Evolutionary conservation across 2,329 filamentous ascomycete species (phyloP).

Genomic region (Aspergillus jensenii): DNA sequence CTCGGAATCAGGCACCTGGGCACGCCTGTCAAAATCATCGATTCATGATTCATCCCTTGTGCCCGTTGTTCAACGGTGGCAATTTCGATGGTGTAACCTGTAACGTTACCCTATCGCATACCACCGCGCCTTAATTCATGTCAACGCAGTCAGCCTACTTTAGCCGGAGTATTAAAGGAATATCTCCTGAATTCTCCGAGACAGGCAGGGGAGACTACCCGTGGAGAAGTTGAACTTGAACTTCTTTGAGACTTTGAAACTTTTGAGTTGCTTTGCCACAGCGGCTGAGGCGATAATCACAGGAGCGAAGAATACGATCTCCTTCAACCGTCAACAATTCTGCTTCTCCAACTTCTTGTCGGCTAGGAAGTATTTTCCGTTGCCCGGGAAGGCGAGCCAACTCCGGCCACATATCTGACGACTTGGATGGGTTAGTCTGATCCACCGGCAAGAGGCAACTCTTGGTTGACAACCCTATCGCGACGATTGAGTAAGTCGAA

Average conservation of each 20-base stretch:
- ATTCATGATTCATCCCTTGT: background rate
- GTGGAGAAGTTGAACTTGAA: too few species aligned
- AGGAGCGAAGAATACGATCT: too few species aligned
- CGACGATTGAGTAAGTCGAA: background rate
- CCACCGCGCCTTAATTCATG: background rate
- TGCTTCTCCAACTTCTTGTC: too few species aligned
- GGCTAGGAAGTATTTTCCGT: background rate
- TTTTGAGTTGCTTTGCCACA: too few species aligned
- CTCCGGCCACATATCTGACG: background rate
- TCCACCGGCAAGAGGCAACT: background rate
- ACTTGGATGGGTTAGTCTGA: background rate
- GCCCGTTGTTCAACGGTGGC: background rate
- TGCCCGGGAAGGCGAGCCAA: background rate
- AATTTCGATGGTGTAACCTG: background rate
- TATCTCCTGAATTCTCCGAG: background rate
- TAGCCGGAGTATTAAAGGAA: background rate
- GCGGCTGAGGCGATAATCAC: too few species aligned
- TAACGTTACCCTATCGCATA: constrained; percentile 5
- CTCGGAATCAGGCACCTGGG: background rate
- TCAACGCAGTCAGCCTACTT: background rate
- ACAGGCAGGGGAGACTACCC: background rate
- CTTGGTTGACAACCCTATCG: background rate
- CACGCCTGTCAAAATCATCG: background rate
- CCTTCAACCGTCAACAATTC: too few species aligned
- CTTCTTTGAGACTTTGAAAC: too few species aligned